A percentile compares a stretch with the other conserved stretches of the same genome.
These are phyloP conservation scores for Canna indica DNA, from an alignment of 176 grass and related monocot genomes.

Conservation along the genomic window DNA sequence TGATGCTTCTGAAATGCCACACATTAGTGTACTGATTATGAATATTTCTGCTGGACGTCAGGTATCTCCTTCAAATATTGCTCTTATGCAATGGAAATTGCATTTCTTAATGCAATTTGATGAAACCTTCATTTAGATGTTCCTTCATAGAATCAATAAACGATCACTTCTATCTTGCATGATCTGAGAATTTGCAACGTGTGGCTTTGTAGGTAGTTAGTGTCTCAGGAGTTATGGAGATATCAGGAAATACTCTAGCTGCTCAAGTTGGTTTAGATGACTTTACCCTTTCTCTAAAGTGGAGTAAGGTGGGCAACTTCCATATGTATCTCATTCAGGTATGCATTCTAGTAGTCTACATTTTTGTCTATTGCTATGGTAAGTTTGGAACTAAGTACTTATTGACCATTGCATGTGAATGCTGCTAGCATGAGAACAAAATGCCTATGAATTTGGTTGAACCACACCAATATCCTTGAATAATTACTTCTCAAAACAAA, in stretches of 20 bases:
- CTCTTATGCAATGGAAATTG: too few species aligned
- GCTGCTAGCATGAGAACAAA: background rate
- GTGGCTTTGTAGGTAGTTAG: constrained; percentile 41
- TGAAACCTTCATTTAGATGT: background rate
- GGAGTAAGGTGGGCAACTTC: constrained; percentile 84
- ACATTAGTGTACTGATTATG: too few species aligned
- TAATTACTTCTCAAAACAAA: background rate
- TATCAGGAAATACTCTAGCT: constrained; percentile 70
- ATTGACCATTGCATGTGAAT: background rate
- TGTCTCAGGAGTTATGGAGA: constrained; percentile 50
- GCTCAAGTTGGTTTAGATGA: constrained; percentile 56
- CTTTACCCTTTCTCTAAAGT: constrained; percentile 69
- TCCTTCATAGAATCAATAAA: background rate
- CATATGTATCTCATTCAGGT: constrained; percentile 69
- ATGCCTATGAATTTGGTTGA: background rate
- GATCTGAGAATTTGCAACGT: background rate
- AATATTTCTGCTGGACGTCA: too few species aligned
- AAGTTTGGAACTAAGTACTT: background rate
- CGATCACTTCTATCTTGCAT: constrained; percentile 10
- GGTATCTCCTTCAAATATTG: too few species aligned
- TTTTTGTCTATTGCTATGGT: too few species aligned
- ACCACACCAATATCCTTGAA: background rate
- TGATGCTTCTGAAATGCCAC: too few species aligned
- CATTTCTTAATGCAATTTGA: too few species aligned
- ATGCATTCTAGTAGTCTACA: constrained; percentile 9